Percentiles rank a stretch among this genome's conserved stretches.
Conservation (phyloP, 148 eudicot genomes). For the Cornus kousa region DNA sequence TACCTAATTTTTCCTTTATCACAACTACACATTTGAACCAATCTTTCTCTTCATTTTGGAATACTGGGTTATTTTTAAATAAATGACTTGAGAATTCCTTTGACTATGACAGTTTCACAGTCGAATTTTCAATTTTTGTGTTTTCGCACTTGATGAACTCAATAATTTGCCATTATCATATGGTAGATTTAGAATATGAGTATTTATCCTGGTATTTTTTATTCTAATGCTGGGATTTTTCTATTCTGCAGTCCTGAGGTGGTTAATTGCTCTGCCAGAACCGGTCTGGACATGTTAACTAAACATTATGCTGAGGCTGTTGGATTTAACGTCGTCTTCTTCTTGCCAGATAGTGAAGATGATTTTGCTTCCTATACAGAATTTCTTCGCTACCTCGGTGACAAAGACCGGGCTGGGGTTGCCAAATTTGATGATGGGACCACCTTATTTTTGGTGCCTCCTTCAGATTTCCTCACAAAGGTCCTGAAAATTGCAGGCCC, state of each 20-base stretch:
- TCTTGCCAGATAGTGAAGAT: conserved; percentile 90
- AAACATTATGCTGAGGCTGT: conserved; percentile 78
- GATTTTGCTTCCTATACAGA: conserved; percentile 96
- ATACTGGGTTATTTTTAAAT: neutral
- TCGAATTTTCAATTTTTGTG: neutral
- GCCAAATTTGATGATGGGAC: conserved; percentile 94
- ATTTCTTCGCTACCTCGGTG: conserved; percentile 69
- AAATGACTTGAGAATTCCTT: neutral
- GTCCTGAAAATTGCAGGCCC: conserved; percentile 71
- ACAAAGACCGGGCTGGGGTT: conserved; percentile 84
- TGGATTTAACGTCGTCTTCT: conserved; percentile 69
- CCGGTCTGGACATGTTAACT: conserved; percentile 81
- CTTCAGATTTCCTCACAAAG: conserved; percentile 76
- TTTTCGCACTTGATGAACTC: neutral
- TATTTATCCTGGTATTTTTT: neutral
- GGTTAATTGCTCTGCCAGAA: conserved; percentile 87
- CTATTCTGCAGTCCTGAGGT: conserved; percentile 64
- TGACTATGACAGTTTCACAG: neutral
- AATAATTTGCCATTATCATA: neutral
- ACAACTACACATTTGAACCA: neutral
- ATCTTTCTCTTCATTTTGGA: neutral
- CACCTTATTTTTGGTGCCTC: conserved; percentile 91
- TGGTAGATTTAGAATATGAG: neutral
- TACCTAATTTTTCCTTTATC: neutral
- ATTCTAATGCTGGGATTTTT: neutral